phyloP scores from a whole-genome alignment of 176 grass and related monocot species.

The Carex littledalei region DNA sequence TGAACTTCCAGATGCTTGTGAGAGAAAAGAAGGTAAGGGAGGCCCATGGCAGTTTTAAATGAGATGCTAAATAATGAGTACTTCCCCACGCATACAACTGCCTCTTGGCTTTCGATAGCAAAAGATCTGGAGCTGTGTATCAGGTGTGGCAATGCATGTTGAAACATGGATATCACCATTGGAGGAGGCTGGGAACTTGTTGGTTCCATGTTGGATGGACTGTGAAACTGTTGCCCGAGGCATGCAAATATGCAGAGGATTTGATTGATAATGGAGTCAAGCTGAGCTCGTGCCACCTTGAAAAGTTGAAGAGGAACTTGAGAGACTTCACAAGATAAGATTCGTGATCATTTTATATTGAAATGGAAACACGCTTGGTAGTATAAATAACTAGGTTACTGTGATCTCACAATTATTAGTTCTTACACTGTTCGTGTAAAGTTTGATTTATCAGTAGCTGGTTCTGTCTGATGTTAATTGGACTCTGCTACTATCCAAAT shows the following conservation, averaged over 20 bases:
- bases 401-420: neutral
- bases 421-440: neutral
- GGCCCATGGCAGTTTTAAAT: constrained; percentile 45
- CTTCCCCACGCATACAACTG: constrained; percentile 36
- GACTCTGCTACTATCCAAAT: neutral
- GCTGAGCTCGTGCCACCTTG: constrained; percentile 47
- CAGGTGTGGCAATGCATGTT: constrained; percentile 76
- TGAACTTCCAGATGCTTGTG: constrained; percentile 32
- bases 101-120: constrained; percentile 43
- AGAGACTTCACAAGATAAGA: constrained; percentile 41
- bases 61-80: constrained; percentile 90
- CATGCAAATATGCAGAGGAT: constrained; percentile 83
- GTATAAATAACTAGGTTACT: neutral
- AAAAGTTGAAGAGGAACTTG: constrained; percentile 62
- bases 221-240: constrained; percentile 67
- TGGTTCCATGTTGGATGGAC: constrained; percentile 47
- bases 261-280: constrained; percentile 83
- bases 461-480: neutral
- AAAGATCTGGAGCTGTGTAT: constrained; percentile 42
- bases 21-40: constrained; percentile 46
- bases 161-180: constrained; percentile 41
- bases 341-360: constrained; percentile 55
- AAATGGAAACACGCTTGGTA: constrained; percentile 70
- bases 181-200: constrained; percentile 65
- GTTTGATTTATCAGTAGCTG: neutral